Base-by-base conservation (phyloP, 306 rosid species). In the Cucumis hystrix region DNA sequence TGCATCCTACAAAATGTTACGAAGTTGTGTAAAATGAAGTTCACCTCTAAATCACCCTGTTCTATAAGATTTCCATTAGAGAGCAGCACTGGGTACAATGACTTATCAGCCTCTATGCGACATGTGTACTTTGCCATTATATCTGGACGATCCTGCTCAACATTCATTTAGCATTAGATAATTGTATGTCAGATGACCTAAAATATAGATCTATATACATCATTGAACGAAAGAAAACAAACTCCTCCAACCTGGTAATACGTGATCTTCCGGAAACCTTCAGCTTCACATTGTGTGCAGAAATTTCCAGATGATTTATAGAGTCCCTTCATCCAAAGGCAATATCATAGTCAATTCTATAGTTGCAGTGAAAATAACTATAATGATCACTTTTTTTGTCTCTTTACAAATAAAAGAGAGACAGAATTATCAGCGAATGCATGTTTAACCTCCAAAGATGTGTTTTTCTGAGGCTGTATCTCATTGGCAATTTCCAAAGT, bases 221-320 rank as follows among this genome's bases (percentile, higher is more conserved):
- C 35, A 62, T 14, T 15, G 11, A 49, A 35, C 47, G 37, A 21
- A 35, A 59, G 21, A 45, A 6, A 39, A 52, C 58, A 8, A 51
- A 54, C 45, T 66, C 23, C 60, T 6, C 57, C 39, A 33, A 78
- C 99, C 97, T 95, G 98, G 84, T 88, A 92, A 82, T 83, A 95
- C 37, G 98, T 95, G 82, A 95, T 92, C 77, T 95, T 95, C 73
- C 96, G 97, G 83, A 95, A 95, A 74, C 99, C 99, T 83, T 95
- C 99, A 49, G 99, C 99, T 86, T 95, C 99, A 82, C 99, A 95
- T 82, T 95, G 99, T 59, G 99, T 95, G 79, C 97, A 95, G 89
- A 95, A 92, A 86, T 91, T 95, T 75, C 96, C 97, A 77, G 99
- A 89, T 78, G 99, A 86, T 84, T 87, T 92, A 84, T 89, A 95